Evolutionary conservation across 257 asterid species (phyloP).

Genomic region (Lithospermum erythrorhizon): DNA sequence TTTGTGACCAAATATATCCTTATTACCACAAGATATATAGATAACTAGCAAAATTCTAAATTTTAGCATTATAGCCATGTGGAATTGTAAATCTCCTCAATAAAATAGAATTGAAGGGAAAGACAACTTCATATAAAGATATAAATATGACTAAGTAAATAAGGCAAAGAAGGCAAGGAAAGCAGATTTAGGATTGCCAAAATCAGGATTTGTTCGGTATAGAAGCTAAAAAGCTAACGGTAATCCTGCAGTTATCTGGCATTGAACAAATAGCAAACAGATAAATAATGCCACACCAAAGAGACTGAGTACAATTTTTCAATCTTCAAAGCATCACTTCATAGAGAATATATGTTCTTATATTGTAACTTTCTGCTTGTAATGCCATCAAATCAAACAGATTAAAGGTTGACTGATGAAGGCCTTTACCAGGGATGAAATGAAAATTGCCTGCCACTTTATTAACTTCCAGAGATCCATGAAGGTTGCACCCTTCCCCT

Average conservation of each 20-base stretch:
- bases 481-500: slow-evolving; percentile 97
- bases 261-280: not conserved
- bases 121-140: too few relatives aligned
- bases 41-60: not conserved
- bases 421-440: slow-evolving; percentile 80
- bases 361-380: slow-evolving; percentile 60
- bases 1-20: not conserved
- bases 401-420: slow-evolving; percentile 44
- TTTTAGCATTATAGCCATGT: not conserved
- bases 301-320: not conserved
- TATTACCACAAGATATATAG: not conserved
- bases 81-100: too few relatives aligned
- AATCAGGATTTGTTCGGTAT: slow-evolving; percentile 87
- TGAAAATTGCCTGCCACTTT: slow-evolving; percentile 97
- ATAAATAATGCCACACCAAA: not conserved
- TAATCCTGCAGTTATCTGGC: slow-evolving; percentile 83
- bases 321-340: not conserved
- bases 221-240: slow-evolving; percentile 71
- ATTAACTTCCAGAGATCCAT: slow-evolving; percentile 91
- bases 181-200: slow-evolving; percentile 88
- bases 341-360: slow-evolving; percentile 18
- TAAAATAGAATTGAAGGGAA: too few relatives aligned
- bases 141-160: not conserved
- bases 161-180: slow-evolving; percentile 1
- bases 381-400: slow-evolving; percentile 57